Base-by-base conservation (phyloP, 2,329 filamentous ascomycete species). In the Cladosporium sp. region DNA sequence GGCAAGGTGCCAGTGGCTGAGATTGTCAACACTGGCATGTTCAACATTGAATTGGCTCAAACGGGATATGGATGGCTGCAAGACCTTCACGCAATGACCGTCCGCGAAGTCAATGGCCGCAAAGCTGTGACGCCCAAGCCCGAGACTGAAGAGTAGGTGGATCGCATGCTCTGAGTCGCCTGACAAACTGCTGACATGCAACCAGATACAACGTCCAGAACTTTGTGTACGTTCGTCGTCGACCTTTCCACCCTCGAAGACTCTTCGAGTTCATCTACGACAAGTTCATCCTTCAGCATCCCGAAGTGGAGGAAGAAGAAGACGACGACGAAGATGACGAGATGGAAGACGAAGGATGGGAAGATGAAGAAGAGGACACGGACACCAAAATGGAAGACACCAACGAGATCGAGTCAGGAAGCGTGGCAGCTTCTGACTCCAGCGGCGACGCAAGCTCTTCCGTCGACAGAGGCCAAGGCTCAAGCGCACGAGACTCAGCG, bases 61-160 rank as follows among this genome's bases (percentile, higher is more conserved):
- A 82, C 85, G 0, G 87, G 88, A 1, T 85, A 87, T 16, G 89
- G 90, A 0, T 92, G 89, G 90, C 78, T 92, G 50, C 85, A 87
- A 68, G 89, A 89, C 69, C 76, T 92, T 35, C 88, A 90, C 64
- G 88, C 86, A 67, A 88, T 91, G 86, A 88, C 85, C 0, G 76
- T 87, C 5, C 82, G 86, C 31, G 84, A 88, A 71, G 85, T 87
- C 28, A 79, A 80, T 29, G 81, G 80, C 18, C 80, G 79, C 64
- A 85, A 86, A 29, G 82, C 83, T 2, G 73, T 89, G 59, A 87
- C 86, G 0, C 88, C 88, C 0, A 90, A 86, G 72, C 89, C 89
- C 0, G 89, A 91, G 77, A 91, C 88, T 0, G 82, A 91, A 64
- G 89, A 91, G 80, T 85, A 75, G 70, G 79, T 74, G 14, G 10